Evolutionary conservation across 2,329 filamentous ascomycete species (phyloP).

Genomic region (Thelonectria blattea): DNA sequence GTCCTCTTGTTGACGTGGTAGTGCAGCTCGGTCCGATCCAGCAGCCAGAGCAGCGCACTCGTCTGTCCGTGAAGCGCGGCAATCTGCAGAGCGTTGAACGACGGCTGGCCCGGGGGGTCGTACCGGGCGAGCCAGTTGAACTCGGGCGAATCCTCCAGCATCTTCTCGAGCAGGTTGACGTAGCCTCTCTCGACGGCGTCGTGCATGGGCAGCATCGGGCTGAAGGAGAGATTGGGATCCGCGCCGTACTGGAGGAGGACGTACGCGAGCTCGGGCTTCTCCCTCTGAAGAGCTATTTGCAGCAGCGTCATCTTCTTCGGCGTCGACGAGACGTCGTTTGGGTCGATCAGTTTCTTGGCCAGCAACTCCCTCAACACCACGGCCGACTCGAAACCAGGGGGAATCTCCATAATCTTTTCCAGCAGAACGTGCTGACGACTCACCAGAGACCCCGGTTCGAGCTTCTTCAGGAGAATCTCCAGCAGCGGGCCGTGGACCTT

Average conservation of each 20-base stretch:
- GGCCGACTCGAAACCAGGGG: constrained; percentile 4
- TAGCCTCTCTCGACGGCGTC: constrained; percentile 23
- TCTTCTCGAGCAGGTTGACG: constrained; percentile 23
- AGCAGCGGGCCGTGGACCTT: constrained; percentile 17
- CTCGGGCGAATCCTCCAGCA: constrained; percentile 17
- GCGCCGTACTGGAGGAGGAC: constrained; percentile 28
- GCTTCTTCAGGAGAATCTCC: constrained; percentile 18
- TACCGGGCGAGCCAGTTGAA: constrained; percentile 28
- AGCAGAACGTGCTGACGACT: constrained; percentile 26
- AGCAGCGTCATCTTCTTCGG: not conserved
- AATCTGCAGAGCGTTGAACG: constrained; percentile 33
- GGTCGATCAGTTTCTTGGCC: constrained; percentile 22
- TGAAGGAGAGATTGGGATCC: constrained; percentile 21
- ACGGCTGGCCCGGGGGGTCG: constrained; percentile 7
- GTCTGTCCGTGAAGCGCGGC: constrained; percentile 24
- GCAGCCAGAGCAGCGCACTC: constrained; percentile 23
- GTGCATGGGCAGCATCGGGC: constrained; percentile 24
- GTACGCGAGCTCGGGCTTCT: constrained; percentile 15
- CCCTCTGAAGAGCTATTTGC: not conserved
- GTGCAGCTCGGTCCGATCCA: constrained; percentile 24
- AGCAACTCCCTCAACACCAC: constrained; percentile 20
- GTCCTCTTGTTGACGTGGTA: constrained; percentile 17
- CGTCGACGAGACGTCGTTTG: constrained; percentile 12
- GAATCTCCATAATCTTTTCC: constrained; percentile 8
- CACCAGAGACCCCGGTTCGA: constrained; percentile 17